Evolutionary conservation across 176 grass and related monocot species (phyloP).

Genomic region (Oryza glumipatula): DNA sequence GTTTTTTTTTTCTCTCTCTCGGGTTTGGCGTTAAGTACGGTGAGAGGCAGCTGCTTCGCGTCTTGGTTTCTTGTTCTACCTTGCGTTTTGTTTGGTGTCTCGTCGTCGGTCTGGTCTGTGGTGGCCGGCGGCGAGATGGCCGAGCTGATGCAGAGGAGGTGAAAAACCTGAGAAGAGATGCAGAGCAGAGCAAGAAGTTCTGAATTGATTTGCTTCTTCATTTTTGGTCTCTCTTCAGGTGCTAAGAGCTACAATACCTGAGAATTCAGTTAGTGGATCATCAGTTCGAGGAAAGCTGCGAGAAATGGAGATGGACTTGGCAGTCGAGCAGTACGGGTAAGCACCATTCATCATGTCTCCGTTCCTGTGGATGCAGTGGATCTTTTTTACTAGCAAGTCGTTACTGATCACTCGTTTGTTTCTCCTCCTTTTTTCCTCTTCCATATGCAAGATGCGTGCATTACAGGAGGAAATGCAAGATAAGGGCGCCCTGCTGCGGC

Average conservation of each 20-base stretch:
- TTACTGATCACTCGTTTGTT: neutral
- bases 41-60: neutral
- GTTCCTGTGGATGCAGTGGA: neutral
- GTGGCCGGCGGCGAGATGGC: neutral
- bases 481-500: conserved; percentile 74
- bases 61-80: no score
- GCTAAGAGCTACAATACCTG: neutral
- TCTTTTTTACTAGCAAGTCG: neutral
- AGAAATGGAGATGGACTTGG: conserved; percentile 29
- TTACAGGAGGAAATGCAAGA: conserved; percentile 80
- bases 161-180: neutral
- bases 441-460: conserved; percentile 52
- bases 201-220: neutral
- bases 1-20: neutral
- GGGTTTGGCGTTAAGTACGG: neutral
- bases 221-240: neutral
- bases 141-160: neutral
- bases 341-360: neutral
- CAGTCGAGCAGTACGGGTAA: conserved; percentile 41
- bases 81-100: neutral
- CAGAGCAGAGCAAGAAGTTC: neutral
- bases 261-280: neutral
- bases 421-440: neutral
- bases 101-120: neutral
- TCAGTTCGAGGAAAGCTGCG: neutral